phyloP scores from a whole-genome alignment of 176 grass and related monocot genomes.

The Bromus sterilis region DNA sequence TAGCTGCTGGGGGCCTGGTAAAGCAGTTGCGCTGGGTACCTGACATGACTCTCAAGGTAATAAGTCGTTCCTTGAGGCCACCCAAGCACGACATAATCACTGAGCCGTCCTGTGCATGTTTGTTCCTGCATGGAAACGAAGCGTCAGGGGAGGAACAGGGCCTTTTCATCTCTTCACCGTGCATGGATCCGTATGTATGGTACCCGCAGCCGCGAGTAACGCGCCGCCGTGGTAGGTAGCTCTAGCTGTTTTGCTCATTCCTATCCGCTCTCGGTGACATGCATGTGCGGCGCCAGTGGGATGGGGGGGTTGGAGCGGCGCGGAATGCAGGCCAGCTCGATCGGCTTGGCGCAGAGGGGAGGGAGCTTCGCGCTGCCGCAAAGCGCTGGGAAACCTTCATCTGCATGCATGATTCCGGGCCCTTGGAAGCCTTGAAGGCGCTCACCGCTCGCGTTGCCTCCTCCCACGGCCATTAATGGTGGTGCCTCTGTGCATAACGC shows the following conservation, averaged over 20 bases:
- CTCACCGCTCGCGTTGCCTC: neutral
- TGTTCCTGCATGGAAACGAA: neutral
- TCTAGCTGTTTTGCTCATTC: neutral
- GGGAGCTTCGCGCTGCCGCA: neutral
- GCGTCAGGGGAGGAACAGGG: neutral
- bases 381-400: neutral
- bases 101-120: neutral
- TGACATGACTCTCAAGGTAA: neutral
- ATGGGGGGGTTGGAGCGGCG: slow-evolving; percentile 17
- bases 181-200: no score
- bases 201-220: slow-evolving; percentile 20
- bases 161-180: no score
- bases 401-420: neutral
- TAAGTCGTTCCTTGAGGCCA: no score
- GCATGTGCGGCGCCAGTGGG: slow-evolving; percentile 40
- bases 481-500: neutral
- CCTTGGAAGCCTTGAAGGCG: slow-evolving; percentile 7
- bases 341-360: no score
- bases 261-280: neutral
- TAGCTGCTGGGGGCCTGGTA: no score
- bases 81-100: neutral
- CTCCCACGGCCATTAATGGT: slow-evolving; percentile 41
- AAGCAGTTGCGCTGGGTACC: neutral
- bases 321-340: slow-evolving; percentile 43
- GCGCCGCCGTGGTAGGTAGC: slow-evolving; percentile 33